These are phyloP conservation scores for Aspergillus clavatus DNA, from an alignment of 2,329 filamentous ascomycete species.

Conservation along the genomic window DNA sequence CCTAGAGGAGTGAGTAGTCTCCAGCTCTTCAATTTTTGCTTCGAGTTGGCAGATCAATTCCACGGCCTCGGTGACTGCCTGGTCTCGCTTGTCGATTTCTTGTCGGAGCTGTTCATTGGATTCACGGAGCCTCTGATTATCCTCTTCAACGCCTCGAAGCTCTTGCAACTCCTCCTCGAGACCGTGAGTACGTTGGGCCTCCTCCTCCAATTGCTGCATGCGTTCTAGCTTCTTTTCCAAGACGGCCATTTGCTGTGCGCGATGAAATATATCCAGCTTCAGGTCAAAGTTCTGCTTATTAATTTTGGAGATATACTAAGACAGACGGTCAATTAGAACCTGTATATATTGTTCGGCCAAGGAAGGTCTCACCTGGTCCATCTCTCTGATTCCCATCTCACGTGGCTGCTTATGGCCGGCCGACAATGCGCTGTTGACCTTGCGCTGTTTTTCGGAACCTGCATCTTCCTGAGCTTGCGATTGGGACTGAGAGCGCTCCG, in stretches of 20 bases:
- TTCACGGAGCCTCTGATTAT: slow-evolving; percentile 34
- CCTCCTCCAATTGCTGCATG: slow-evolving; percentile 36
- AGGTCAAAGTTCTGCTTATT: slow-evolving; percentile 43
- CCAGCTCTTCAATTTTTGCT: slow-evolving; percentile 34
- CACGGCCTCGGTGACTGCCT: slow-evolving; percentile 41
- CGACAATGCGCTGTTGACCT: slow-evolving; percentile 25
- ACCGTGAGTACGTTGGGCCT: slow-evolving; percentile 25
- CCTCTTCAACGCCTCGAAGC: slow-evolving; percentile 32
- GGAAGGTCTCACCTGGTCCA: slow-evolving; percentile 34
- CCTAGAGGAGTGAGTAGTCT: slow-evolving; percentile 17
- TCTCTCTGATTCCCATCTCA: slow-evolving; percentile 42
- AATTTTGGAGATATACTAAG: slow-evolving; percentile 41
- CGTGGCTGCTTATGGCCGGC: slow-evolving; percentile 31
- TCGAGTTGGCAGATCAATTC: slow-evolving; percentile 42
- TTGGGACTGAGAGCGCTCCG: slow-evolving; percentile 19
- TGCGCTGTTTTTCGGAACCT: slow-evolving; percentile 34
- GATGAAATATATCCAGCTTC: slow-evolving; percentile 41
- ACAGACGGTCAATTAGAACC: slow-evolving; percentile 13
- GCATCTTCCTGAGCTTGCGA: slow-evolving; percentile 23
- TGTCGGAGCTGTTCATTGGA: slow-evolving; percentile 35
- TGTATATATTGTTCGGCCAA: not conserved
- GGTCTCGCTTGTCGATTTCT: slow-evolving; percentile 38
- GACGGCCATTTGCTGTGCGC: slow-evolving; percentile 32
- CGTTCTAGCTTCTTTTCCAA: slow-evolving; percentile 37
- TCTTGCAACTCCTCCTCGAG: slow-evolving; percentile 35